Percentiles rank a stretch among this genome's conserved stretches.
phyloP scores from a whole-genome alignment of 1,284 basidiomycete genomes.

The Trichosporon sp. region DNA sequence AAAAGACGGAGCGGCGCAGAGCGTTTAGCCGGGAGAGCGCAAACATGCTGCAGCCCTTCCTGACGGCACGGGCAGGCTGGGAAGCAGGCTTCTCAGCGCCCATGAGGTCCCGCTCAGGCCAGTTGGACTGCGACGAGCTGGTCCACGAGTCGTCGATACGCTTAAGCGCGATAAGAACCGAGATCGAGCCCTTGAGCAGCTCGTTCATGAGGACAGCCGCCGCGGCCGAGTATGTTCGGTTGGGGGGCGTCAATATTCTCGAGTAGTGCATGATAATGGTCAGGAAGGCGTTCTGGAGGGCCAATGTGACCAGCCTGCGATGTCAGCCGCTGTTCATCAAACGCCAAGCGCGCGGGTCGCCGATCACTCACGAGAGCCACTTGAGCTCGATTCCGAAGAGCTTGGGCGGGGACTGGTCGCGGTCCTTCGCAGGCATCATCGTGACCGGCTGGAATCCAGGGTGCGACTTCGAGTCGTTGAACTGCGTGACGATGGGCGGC shows the following conservation, averaged over 20 bases:
- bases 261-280: slow-evolving; percentile 95
- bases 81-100: slow-evolving; percentile 15
- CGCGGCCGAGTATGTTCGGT: slow-evolving; percentile 78
- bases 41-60: slow-evolving; percentile 34
- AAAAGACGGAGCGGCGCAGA: slow-evolving; percentile 62
- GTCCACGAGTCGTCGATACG: slow-evolving; percentile 52
- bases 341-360: too few species aligned
- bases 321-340: neutral
- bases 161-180: slow-evolving; percentile 67
- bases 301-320: slow-evolving; percentile 79
- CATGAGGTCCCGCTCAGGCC: slow-evolving; percentile 21
- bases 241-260: slow-evolving; percentile 75
- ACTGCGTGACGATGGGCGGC: slow-evolving; percentile 23
- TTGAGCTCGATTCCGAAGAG: slow-evolving; percentile 54
- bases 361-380: slow-evolving; percentile 52
- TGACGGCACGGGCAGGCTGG: slow-evolving; percentile 11
- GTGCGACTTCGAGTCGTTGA: neutral
- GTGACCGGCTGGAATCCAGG: slow-evolving; percentile 13
- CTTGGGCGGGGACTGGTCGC: slow-evolving; percentile 40
- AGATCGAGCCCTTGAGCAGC: slow-evolving; percentile 85
- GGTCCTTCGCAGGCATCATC: slow-evolving; percentile 24
- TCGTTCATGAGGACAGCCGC: slow-evolving; percentile 91
- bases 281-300: slow-evolving; percentile 86
- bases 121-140: slow-evolving; percentile 4
- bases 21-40: slow-evolving; percentile 39